phyloP scores from a whole-genome alignment of 352 stramenopile species.

The Elongisporangium senticosum region DNA sequence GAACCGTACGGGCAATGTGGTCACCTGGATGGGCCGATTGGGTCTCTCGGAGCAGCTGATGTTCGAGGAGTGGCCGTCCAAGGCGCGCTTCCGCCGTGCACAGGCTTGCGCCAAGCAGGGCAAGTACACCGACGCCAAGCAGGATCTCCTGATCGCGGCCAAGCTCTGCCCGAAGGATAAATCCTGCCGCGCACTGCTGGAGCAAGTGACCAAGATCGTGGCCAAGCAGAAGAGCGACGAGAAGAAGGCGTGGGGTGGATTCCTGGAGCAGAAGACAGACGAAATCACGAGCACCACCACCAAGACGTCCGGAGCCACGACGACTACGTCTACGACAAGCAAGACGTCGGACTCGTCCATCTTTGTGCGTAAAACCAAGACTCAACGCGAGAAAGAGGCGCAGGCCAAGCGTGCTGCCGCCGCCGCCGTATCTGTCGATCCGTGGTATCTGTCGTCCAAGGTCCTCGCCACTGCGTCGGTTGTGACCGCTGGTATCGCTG shows the following conservation, averaged over 20 bases:
- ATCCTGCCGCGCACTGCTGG: conserved; percentile 66
- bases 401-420: conserved; percentile 5
- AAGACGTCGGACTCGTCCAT: conserved; percentile 42
- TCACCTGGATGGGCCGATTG: conserved; percentile 79
- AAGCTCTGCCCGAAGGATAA: conserved; percentile 81
- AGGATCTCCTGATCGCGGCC: conserved; percentile 72
- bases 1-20: conserved; percentile 75
- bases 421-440: conserved; percentile 7
- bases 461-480: conserved; percentile 59
- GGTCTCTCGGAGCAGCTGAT: conserved; percentile 73
- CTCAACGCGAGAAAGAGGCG: conserved; percentile 22
- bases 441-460: conserved; percentile 63
- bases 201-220: conserved; percentile 64
- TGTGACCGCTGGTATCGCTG: conserved; percentile 62
- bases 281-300: conserved; percentile 11
- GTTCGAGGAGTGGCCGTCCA: conserved; percentile 83
- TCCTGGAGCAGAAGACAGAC: conserved; percentile 38
- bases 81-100: conserved; percentile 78
- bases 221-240: conserved; percentile 74
- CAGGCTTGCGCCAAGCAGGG: conserved; percentile 70
- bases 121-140: conserved; percentile 67
- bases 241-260: conserved; percentile 75
- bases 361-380: conserved; percentile 69
- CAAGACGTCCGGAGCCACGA: background rate
- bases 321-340: background rate